A percentile compares a stretch with the other conserved stretches of the same genome.
These are phyloP conservation scores for Nakataea oryzae DNA, from an alignment of 2,329 filamentous ascomycete genomes.

Conservation along the genomic window DNA sequence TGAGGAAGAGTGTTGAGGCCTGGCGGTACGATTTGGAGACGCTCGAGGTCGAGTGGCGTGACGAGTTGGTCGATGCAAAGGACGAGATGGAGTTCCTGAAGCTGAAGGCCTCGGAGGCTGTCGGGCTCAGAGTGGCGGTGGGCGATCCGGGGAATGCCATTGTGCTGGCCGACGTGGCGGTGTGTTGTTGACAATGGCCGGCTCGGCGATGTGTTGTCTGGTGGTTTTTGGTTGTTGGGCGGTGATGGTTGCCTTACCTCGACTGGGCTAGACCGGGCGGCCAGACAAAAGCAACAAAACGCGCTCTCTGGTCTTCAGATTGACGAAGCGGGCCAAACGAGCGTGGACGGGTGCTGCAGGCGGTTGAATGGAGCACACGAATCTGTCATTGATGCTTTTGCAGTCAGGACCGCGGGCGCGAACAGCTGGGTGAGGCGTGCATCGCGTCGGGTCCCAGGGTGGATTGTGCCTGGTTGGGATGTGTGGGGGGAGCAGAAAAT, in stretches of 20 bases:
- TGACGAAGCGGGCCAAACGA: not conserved
- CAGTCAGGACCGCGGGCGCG: not conserved
- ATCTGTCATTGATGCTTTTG: not conserved
- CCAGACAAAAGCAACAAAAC: not conserved
- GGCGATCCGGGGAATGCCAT: slow-evolving; percentile 35
- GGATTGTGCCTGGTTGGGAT: not conserved
- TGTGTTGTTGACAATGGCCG: not conserved
- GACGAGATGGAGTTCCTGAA: slow-evolving; percentile 46
- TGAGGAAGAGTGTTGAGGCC: slow-evolving; percentile 87
- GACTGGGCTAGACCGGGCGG: no score
- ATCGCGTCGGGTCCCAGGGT: not conserved
- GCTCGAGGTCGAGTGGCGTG: slow-evolving; percentile 54
- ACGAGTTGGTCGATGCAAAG: slow-evolving; percentile 51
- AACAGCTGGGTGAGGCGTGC: not conserved
- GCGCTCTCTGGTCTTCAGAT: not conserved
- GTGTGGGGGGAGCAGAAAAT: not conserved
- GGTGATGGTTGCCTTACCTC: no score
- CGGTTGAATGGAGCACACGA: not conserved
- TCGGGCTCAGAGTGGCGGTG: slow-evolving; percentile 33
- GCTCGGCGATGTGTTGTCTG: not conserved
- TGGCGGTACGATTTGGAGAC: slow-evolving; percentile 92
- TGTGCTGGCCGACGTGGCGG: not conserved
- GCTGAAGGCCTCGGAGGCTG: slow-evolving; percentile 30
- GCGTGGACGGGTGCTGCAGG: not conserved
- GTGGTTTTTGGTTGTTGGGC: not conserved